Base-by-base conservation (phyloP, 1,284 basidiomycete genomes). In the Laetiporus sulphureus region DNA sequence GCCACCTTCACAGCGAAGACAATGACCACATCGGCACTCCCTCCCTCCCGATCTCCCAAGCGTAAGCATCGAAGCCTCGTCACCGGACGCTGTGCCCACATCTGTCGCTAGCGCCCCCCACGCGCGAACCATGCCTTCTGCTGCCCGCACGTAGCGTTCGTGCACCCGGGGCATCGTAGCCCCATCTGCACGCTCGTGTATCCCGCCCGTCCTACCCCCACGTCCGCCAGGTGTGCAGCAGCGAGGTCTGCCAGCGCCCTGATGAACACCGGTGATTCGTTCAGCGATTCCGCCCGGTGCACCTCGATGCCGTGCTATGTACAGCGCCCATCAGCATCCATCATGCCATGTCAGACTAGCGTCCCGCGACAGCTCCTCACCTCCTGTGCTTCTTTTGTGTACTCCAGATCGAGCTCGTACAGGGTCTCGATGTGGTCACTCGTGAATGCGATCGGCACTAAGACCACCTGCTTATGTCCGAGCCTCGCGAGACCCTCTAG, bases 381-480 rank as follows among this genome's bases (percentile, higher is more conserved):
- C 78, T 95, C 83, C 58, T 78, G 76, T 5, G 88, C 95, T 64
- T 99, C 95, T 65, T 86, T 85, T 47, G 76, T 77, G 56, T 98
- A 94, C 64, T 99, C 96, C 42, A 94, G 65, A 65, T 99, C 96
- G 36, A 99, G 75, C 67, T 99, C 96, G 61, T 88, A 99, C 35
- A 99, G 72, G 19, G 96, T 99, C 70, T 99, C 96, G 59, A 99
- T 98, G 65, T 99, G 96, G 67, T 99, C 96, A 60, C 86, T 92
- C 15, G 96, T 99, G 67, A 99, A 99, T 15, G 96, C 95, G 49
- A 99, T 93, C 1, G 96, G 96, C 2, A 99, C 82, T 24, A 96
- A 72, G 39, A 97, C 75, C n/a, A 83, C 81, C 48, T 80, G 81
- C 66, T 95, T 97, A 62, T 80, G 78, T 15, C 92, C 93, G 34